A percentile compares a stretch with the other conserved stretches of the same genome.
Evolutionary conservation across 768 basidiomycete genomes (phyloP).

Genomic region (Russula dissimulans): DNA sequence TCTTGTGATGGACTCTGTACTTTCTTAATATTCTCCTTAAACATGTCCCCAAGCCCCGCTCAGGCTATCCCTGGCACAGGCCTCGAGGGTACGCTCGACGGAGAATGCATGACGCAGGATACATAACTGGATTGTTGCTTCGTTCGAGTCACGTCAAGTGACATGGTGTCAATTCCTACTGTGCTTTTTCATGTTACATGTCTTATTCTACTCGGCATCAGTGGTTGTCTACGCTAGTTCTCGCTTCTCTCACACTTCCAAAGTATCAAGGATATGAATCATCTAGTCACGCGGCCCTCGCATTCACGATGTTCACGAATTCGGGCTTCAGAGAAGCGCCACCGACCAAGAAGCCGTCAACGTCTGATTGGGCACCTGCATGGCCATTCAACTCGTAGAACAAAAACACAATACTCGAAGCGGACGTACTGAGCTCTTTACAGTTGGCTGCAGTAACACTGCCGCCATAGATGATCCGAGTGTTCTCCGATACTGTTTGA

Average conservation of each 20-base stretch:
- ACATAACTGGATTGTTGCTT: conserved; percentile 21
- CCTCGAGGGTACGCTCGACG: no score
- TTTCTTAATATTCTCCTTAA: no score
- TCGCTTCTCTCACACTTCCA: not conserved
- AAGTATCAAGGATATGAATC: not conserved
- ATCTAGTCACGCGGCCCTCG: conserved; percentile 29
- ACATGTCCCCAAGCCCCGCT: no score
- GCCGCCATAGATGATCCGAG: conserved; percentile 93
- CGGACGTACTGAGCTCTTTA: conserved; percentile 68
- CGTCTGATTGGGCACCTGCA: conserved; percentile 65
- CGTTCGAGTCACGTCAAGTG: no score
- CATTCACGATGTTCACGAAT: conserved; percentile 87
- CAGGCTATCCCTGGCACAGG: no score
- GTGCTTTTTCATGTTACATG: not conserved
- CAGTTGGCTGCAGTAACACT: conserved; percentile 86
- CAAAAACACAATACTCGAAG: not conserved
- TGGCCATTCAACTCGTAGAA: not conserved
- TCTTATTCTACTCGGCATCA: not conserved
- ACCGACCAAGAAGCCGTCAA: conserved; percentile 97
- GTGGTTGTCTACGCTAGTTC: no score
- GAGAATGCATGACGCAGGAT: no score
- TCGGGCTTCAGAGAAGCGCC: conserved; percentile 98
- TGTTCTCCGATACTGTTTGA: conserved; percentile 54
- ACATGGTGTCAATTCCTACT: no score
- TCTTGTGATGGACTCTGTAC: no score